A percentile compares a stretch with the other conserved stretches of the same genome.
Conservation (phyloP, 202 grass and related monocot species). For the Zizania palustris region DNA sequence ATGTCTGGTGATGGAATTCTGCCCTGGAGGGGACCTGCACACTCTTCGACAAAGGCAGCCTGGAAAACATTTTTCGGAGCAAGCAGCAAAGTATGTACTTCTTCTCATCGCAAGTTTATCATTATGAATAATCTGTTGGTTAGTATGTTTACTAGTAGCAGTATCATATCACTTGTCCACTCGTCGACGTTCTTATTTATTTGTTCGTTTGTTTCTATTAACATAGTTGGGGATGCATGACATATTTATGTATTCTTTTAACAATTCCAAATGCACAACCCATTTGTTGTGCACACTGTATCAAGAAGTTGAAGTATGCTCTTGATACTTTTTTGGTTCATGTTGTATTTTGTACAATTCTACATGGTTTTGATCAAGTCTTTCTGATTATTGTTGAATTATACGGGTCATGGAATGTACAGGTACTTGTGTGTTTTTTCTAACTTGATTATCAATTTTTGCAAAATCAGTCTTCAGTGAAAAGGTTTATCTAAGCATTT, state of each 20-base stretch:
- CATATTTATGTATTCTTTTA: background rate
- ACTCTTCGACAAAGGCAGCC: conserved; percentile 86
- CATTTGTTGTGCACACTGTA: background rate
- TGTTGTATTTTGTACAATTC: background rate
- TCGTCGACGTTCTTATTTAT: background rate
- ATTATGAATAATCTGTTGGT: background rate
- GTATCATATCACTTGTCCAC: background rate
- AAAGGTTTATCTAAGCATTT: conserved; percentile 2
- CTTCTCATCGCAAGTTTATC: conserved; percentile 16
- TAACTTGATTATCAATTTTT: conserved; percentile 1
- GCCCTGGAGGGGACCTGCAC: conserved; percentile 88
- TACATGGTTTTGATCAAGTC: background rate
- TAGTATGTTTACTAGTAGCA: conserved; percentile 19
- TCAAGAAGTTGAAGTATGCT: background rate
- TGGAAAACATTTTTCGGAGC: conserved; percentile 91
- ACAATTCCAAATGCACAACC: background rate
- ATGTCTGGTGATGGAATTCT: conserved; percentile 96
- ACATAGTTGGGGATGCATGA: background rate
- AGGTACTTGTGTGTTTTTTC: background rate
- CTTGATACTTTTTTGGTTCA: background rate
- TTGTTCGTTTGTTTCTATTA: background rate
- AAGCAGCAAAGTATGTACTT: conserved; percentile 84
- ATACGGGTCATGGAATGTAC: background rate
- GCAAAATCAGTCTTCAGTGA: conserved; percentile 15
- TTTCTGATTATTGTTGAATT: conserved; percentile 8